A percentile compares a stretch with the other conserved stretches of the same genome.
These are phyloP conservation scores for Fusarium keratoplasticum DNA, from an alignment of 2,329 filamentous ascomycete genomes.

Conservation along the genomic window DNA sequence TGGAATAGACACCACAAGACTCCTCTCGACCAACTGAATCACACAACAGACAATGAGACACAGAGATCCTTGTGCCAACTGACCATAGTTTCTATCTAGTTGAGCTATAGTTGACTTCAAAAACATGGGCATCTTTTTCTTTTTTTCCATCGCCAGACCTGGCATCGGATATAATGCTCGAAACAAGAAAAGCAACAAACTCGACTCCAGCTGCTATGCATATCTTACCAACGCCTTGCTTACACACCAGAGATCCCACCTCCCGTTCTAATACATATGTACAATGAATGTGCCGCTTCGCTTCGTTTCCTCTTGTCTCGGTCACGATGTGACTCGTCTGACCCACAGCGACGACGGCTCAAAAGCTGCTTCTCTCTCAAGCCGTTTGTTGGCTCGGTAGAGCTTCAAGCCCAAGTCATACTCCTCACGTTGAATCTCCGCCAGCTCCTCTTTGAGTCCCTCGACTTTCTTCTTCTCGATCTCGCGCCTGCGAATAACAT, in stretches of 20 bases:
- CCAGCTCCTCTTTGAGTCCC: conserved; percentile 72
- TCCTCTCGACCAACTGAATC: background rate
- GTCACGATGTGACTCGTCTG: conserved; percentile 75
- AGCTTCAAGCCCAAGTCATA: conserved; percentile 83
- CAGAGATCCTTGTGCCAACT: conserved; percentile 5
- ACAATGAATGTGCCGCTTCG: conserved; percentile 3
- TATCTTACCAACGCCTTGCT: conserved; percentile 41
- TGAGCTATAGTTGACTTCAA: conserved; percentile 11
- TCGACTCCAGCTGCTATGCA: conserved; percentile 40
- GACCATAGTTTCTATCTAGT: conserved; percentile 21
- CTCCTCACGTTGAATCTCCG: conserved; percentile 80
- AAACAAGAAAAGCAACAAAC: conserved; percentile 20
- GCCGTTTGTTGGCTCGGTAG: conserved; percentile 79
- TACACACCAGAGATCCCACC: conserved; percentile 12
- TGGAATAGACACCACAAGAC: background rate
- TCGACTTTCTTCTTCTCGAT: conserved; percentile 74
- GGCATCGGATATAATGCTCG: conserved; percentile 18
- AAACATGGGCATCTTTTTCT: conserved; percentile 22
- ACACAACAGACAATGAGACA: background rate
- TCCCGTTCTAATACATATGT: conserved; percentile 12
- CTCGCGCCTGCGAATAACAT: conserved; percentile 69
- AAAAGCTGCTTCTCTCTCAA: conserved; percentile 73
- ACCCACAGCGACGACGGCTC: conserved; percentile 82
- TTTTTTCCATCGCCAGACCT: conserved; percentile 26
- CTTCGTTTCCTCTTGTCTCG: background rate